Percentiles rank a stretch among this genome's conserved stretches.
Conservation (phyloP, 306 rosid genomes). For the Fragaria nilgerrensis region DNA sequence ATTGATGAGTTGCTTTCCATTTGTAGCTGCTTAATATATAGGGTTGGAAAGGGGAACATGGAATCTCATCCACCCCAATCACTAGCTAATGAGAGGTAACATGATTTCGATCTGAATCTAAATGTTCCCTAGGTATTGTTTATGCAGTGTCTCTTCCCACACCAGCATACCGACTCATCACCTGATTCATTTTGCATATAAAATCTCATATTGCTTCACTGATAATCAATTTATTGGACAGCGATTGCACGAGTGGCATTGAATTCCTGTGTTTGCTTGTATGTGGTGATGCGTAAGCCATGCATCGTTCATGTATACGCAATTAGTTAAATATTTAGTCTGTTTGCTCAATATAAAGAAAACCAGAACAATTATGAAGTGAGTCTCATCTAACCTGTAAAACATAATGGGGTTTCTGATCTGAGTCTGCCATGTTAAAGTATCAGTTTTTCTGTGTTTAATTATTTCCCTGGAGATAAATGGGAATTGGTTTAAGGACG, state of each 20-base stretch:
- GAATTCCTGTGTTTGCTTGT: background rate
- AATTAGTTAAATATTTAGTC: background rate
- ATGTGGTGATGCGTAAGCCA: background rate
- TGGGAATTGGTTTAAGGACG: background rate
- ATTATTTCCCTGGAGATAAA: background rate
- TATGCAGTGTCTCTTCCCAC: constrained; percentile 25
- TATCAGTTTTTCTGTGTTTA: background rate
- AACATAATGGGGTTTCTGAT: background rate
- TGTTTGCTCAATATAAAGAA: background rate
- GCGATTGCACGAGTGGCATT: background rate
- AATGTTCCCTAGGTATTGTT: constrained; percentile 12
- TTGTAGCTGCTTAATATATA: background rate
- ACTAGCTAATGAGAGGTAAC: constrained; percentile 17
- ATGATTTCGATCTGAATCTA: constrained; percentile 26
- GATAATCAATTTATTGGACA: background rate
- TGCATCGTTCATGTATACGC: background rate
- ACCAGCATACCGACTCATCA: constrained; percentile 28
- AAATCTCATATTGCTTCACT: background rate
- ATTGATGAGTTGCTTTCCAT: background rate
- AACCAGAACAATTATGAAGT: background rate
- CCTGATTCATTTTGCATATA: background rate
- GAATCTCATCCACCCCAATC: constrained; percentile 20
- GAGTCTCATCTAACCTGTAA: background rate
- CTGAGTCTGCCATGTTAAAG: background rate
- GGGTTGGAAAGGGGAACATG: constrained; percentile 19